Conservation (phyloP, 2,329 filamentous ascomycete genomes). For the Grosmannia clavigera region DNA sequence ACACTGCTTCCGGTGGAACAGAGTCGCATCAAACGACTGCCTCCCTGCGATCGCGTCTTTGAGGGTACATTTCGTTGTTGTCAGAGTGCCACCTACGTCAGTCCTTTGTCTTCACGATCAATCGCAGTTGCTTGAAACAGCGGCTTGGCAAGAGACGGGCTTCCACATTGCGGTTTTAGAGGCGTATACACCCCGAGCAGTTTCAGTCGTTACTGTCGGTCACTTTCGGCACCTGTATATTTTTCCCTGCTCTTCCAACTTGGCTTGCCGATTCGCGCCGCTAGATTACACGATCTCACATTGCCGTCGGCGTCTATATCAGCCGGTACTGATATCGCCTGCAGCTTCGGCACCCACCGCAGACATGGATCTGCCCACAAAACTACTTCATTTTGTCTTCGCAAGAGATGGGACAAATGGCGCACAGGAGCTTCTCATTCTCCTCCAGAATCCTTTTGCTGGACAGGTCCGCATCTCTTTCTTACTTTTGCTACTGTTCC, state of each 20-base stretch:
- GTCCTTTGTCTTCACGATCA: background rate
- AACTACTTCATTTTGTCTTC: slow-evolving; percentile 5
- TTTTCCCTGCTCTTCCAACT: background rate
- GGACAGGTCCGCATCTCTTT: slow-evolving; percentile 23
- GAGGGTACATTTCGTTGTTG: background rate
- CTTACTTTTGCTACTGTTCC: background rate
- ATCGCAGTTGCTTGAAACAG: background rate
- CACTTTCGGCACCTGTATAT: background rate
- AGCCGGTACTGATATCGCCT: background rate
- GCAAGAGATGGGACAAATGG: slow-evolving; percentile 14
- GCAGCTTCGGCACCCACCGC: background rate
- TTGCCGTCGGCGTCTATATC: background rate
- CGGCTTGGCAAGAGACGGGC: background rate
- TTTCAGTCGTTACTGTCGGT: background rate
- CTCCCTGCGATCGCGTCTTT: background rate
- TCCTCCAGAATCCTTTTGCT: slow-evolving; percentile 37
- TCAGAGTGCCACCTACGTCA: background rate
- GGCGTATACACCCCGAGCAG: background rate
- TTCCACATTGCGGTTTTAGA: background rate
- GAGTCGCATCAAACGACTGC: background rate
- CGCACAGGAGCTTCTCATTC: slow-evolving; percentile 31
- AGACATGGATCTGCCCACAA: slow-evolving; percentile 11
- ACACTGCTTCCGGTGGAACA: background rate
- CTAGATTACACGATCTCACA: background rate
- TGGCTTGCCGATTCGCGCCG: background rate